Conservation (phyloP, 768 basidiomycete species). For the Erythrobasidium yunnanense region DNA sequence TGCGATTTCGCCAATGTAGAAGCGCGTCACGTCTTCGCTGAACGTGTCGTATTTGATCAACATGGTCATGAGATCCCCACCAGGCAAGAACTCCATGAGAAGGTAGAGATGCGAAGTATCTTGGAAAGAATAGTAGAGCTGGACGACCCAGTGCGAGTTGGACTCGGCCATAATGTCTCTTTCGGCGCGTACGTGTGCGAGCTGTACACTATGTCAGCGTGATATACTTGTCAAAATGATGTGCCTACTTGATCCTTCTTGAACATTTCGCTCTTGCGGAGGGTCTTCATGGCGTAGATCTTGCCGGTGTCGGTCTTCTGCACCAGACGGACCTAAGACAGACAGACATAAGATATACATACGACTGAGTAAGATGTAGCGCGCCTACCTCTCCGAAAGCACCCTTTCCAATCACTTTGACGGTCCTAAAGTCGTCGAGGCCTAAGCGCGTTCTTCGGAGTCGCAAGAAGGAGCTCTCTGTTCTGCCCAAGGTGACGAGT, state of each 20-base stretch:
- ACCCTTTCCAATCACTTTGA: conserved; percentile 98
- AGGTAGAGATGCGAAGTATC: conserved; percentile 83
- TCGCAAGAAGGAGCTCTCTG: conserved; percentile 78
- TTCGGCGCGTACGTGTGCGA: conserved; percentile 84
- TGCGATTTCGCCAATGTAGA: conserved; percentile 98
- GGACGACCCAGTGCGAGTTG: conserved; percentile 52
- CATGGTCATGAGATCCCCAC: conserved; percentile 99
- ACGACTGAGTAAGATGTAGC: neutral
- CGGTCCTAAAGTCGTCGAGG: conserved; percentile 82
- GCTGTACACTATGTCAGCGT: conserved; percentile 46
- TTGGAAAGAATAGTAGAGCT: conserved; percentile 45
- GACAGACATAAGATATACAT: neutral
- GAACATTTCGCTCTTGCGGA: conserved; percentile 96
- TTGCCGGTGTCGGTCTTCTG: conserved; percentile 95
- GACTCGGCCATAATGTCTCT: conserved; percentile 29
- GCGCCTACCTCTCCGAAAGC: conserved; percentile 84
- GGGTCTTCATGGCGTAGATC: conserved; percentile 97
- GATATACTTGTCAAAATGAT: neutral
- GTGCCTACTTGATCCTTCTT: conserved; percentile 84
- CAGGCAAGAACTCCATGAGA: conserved; percentile 98
- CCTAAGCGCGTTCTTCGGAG: conserved; percentile 80
- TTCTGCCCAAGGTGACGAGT: conserved; percentile 68
- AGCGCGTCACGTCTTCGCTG: conserved; percentile 91
- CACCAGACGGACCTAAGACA: conserved; percentile 78
- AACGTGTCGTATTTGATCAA: conserved; percentile 99